A percentile compares a stretch with the other conserved stretches of the same genome.
Evolutionary conservation across 139 green algal species (phyloP).

Genomic region (Prasinococcaceae sp.): DNA sequence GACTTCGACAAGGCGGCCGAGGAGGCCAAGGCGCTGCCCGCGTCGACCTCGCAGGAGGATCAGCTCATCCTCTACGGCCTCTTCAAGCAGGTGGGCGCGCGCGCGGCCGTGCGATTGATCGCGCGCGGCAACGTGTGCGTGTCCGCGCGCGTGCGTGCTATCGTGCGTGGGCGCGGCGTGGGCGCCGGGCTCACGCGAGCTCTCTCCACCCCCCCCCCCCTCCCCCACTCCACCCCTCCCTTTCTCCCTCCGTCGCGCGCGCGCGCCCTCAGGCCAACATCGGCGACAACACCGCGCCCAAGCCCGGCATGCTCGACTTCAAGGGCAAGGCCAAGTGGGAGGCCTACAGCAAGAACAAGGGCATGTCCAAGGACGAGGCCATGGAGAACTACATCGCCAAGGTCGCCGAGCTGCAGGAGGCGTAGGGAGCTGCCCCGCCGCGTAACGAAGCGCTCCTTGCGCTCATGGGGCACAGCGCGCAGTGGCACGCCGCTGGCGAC

Average conservation of each 20-base stretch:
- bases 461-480: too few species aligned
- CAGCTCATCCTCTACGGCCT: conserved; percentile 24
- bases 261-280: too few species aligned
- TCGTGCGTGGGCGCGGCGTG: neutral
- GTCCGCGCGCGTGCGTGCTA: neutral
- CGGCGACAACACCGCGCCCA: too few species aligned
- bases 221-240: neutral
- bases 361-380: conserved; percentile 17
- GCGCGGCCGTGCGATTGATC: neutral
- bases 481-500: too few species aligned
- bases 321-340: conserved; percentile 29
- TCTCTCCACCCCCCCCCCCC: neutral
- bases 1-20: conserved; percentile 21
- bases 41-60: conserved; percentile 12
- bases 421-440: too few species aligned
- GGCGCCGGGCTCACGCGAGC: neutral
- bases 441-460: too few species aligned
- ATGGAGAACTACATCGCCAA: conserved; percentile 24
- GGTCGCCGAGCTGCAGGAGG: neutral
- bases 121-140: neutral
- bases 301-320: conserved; percentile 20
- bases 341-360: conserved; percentile 22
- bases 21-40: conserved; percentile 7
- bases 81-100: conserved; percentile 22
- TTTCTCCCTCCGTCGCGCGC: conserved; percentile 3